Base-by-base conservation (phyloP, 1,284 basidiomycete species). In the Malassezia equina region DNA sequence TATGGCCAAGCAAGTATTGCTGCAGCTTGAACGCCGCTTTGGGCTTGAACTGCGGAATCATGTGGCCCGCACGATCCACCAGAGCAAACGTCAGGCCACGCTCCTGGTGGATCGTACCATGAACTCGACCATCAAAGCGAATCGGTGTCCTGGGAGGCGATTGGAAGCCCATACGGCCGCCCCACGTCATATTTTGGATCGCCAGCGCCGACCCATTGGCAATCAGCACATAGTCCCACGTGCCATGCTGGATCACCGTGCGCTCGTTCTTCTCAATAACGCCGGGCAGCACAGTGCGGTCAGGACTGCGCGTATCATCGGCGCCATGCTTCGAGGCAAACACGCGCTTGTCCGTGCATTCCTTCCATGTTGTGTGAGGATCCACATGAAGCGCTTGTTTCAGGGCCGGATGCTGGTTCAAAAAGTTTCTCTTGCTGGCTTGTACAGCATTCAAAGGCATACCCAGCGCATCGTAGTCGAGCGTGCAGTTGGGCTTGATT, bases 161-260 rank as follows among this genome's bases (percentile, higher is more conserved):
- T 34, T 65, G 62, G 62, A 75, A 72, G 24, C 72, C 72, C 58
- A 66, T 69, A 24, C 50, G 25, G 6, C 63, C 62, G 7, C 60
- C 56, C 69, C 69, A 75, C 15, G 71, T 72, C 63, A 67, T 65
- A 59, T 73, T 73, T 40, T 71, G 69, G 43, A 72, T 67, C 9
- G 54, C 55, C 6, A 72, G 63, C 1, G 61, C 44, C 0, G 58
- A 59, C 9, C 69, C 69, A 43, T 70, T 67, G 19, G 64, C 52
- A 13, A 70, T 51, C 11, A 70, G 59, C 6, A 70, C 47, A 51
- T 57, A 61, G 54, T 72, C 67, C 32, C 59, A 61, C 40, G 59
- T 40, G 13, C 69, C 69, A 46, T 71, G 67, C n/a, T 62, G 64
- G 24, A 71, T 64, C 19, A 69, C 31, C 1, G 63, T 63, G 5